Evolutionary conservation across 768 basidiomycete species (phyloP), one percentile per base, ranked within the genome.

Genomic region (Asterophora parasitica): DNA sequence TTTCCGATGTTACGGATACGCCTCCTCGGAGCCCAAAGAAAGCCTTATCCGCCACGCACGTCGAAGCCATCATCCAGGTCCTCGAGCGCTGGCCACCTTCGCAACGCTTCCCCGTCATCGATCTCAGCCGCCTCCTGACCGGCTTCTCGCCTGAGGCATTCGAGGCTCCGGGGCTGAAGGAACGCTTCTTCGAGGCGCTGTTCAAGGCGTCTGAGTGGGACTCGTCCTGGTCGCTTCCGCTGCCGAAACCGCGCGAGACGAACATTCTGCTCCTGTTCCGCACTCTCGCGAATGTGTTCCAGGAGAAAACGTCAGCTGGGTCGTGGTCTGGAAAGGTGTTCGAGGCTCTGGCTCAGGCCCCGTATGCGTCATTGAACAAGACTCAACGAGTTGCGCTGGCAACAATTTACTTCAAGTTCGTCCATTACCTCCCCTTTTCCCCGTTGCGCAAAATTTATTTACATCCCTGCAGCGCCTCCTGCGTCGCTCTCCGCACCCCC

Each of bases 341-440:
- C 17, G 73, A 73, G 40, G 66, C 69, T 23, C 56, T 92, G 43
- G 58, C 62, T 20, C 69, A 77, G 35, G 75, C 68, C 5, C 72
- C 79, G 1, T 83, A 82, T 48, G 61, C 69, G 15, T 65, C 70
- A 3, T 66, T 90, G 57, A 78, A 76, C 32, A 93, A 89, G 65
- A 68, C 73, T 3, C 86, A 86, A 41, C 79, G 88, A 26, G 73
- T 91, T 3, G 87, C 91, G 0, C 60, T 93, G 39, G 83, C 88
- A 4, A 94, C 93, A 0, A 68, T 93, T 30, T 65, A 89, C 27
- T 83, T 97, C 69, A 98, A 98, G 95, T 98, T 56, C 58, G 87
- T 74, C 13, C 27, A 20, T 46, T 28, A 31, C 31, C 20, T 10
- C 9, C 8, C 4, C 30, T 31, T 3, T 31, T 12, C 4, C 8